A percentile compares a stretch with the other conserved stretches of the same genome.
Conservation (phyloP, 768 basidiomycete species). For the Xerocomus brunneocitrinus region DNA sequence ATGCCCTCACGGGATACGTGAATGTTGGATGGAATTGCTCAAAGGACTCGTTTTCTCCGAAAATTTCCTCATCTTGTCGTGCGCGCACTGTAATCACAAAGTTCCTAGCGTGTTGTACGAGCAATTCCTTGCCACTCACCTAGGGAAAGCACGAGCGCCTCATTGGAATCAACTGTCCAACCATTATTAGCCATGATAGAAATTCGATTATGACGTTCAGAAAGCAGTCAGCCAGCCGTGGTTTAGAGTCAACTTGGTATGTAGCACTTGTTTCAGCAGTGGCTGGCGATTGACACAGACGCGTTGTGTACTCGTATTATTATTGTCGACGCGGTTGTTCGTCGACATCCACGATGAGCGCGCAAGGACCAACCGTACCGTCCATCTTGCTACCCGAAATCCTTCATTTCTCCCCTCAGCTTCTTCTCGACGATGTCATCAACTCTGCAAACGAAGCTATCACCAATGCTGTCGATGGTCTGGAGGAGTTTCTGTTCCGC, state of each 20-base stretch:
- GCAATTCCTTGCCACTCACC: conserved; percentile 40
- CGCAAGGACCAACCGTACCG: conserved; percentile 27
- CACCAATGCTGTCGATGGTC: conserved; percentile 70
- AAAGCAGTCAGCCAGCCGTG: background rate
- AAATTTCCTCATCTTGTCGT: conserved; percentile 54
- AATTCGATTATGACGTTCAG: background rate
- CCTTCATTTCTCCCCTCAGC: conserved; percentile 79
- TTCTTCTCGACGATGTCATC: conserved; percentile 81
- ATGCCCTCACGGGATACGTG: conserved; percentile 83
- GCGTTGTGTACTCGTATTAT: conserved; percentile 29
- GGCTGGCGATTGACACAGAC: conserved; percentile 1
- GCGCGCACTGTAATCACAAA: conserved; percentile 52
- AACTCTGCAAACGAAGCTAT: conserved; percentile 79
- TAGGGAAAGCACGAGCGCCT: conserved; percentile 69
- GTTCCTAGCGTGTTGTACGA: conserved; percentile 1
- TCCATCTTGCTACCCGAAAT: conserved; percentile 41
- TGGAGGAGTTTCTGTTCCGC: conserved; percentile 71
- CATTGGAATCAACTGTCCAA: conserved; percentile 80
- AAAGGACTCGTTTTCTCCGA: conserved; percentile 54
- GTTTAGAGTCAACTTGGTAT: background rate
- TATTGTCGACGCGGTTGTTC: background rate
- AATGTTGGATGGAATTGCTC: conserved; percentile 80
- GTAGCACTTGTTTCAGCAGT: background rate
- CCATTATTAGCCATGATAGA: conserved; percentile 31
- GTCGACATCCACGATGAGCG: conserved; percentile 19